Percentiles rank a stretch among this genome's conserved stretches.
phyloP scores from a whole-genome alignment of 192 early-diverging fungal species.

The Mortierella antarctica region DNA sequence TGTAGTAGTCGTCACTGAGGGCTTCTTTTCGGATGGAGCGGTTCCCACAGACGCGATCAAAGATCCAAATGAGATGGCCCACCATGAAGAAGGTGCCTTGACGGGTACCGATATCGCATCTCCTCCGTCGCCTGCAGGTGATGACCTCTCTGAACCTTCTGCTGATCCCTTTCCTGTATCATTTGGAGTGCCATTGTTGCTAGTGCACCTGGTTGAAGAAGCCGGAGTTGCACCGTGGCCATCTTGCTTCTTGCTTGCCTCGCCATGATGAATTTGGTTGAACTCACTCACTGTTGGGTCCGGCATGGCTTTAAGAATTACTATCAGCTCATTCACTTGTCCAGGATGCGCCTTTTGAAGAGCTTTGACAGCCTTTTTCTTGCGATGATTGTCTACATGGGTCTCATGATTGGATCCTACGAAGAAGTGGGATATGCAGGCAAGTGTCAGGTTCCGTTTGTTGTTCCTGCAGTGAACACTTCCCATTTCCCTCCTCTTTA shows the following conservation, averaged over 20 bases:
- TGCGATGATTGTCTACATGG: conserved; percentile 39
- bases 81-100: conserved; percentile 46
- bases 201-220: neutral
- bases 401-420: conserved; percentile 40
- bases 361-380: conserved; percentile 54
- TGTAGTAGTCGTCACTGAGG: conserved; percentile 25
- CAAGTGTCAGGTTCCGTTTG: neutral
- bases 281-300: conserved; percentile 50
- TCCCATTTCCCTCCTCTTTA: neutral
- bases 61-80: conserved; percentile 36
- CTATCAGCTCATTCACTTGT: conserved; percentile 42
- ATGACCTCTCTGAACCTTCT: neutral
- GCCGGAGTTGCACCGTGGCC: neutral
- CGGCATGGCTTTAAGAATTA: conserved; percentile 56
- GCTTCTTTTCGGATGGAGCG: neutral
- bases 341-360: conserved; percentile 44
- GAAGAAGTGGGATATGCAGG: too few relatives aligned
- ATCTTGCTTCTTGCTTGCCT: conserved; percentile 27
- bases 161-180: neutral
- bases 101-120: neutral
- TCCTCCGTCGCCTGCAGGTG: neutral
- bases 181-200: neutral
- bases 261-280: conserved; percentile 35
- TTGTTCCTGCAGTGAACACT: neutral
- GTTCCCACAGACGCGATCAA: conserved; percentile 14